Conservation (phyloP, 257 asterid genomes). For the Solanum chiquidenum region DNA sequence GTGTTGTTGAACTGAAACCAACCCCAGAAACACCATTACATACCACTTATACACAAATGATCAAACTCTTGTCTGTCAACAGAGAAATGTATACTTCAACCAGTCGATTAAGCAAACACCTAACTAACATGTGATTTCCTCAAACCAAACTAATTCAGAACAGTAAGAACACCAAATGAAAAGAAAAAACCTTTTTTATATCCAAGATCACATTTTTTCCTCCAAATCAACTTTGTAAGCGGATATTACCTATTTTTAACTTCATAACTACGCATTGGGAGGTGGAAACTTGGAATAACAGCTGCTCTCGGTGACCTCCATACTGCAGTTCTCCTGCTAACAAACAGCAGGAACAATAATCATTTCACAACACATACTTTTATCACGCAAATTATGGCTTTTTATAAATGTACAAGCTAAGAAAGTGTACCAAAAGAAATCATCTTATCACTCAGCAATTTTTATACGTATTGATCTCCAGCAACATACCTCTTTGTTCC, state of each 20-base stretch:
- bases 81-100: not conserved
- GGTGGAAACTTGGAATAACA: constrained; percentile 54
- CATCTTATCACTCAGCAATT: not conserved
- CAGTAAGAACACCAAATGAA: not conserved
- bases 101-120: not conserved
- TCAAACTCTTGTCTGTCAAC: not conserved
- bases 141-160: not conserved
- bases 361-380: not conserved
- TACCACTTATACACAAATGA: not conserved
- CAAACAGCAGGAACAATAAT: not conserved
- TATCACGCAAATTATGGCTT: not conserved
- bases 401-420: not conserved
- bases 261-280: constrained; percentile 90
- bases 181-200: not conserved
- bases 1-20: not conserved
- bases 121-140: not conserved
- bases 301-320: constrained; percentile 79
- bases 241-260: constrained; percentile 54
- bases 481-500: not conserved
- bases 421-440: not conserved
- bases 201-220: not conserved
- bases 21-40: not conserved
- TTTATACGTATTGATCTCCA: not conserved
- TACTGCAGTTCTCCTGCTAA: constrained; percentile 31
- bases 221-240: not conserved